These are phyloP conservation scores for Thecamonas trahens DNA, from an alignment of 78 protist genomes.

Conservation along the genomic window DNA sequence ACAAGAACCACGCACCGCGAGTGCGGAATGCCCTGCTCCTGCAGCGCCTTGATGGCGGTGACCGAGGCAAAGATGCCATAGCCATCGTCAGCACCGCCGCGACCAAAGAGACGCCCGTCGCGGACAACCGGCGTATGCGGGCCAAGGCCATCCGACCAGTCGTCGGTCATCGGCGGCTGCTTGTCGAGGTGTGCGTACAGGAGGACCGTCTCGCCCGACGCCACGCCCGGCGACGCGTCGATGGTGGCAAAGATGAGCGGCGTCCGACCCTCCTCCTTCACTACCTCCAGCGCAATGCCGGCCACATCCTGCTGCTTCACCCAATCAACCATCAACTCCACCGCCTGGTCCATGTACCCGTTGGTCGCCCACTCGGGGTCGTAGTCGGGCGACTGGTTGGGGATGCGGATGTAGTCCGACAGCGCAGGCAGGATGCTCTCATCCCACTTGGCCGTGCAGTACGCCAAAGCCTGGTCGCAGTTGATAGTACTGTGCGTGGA, in stretches of 20 bases:
- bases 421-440: constrained; percentile 39
- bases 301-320: constrained; percentile 45
- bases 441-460: constrained; percentile 34
- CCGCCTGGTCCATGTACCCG: constrained; percentile 65
- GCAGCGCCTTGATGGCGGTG: constrained; percentile 45
- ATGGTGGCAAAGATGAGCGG: constrained; percentile 74
- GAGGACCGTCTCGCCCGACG: constrained; percentile 39
- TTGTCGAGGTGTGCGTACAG: constrained; percentile 88
- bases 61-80: constrained; percentile 75
- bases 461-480: constrained; percentile 23
- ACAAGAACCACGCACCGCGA: constrained; percentile 61
- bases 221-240: constrained; percentile 62
- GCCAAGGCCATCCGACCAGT: constrained; percentile 64
- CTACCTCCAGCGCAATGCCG: constrained; percentile 40
- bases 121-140: constrained; percentile 64
- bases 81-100: constrained; percentile 88
- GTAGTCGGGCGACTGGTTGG: constrained; percentile 70
- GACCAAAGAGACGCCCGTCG: constrained; percentile 62
- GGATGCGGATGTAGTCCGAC: constrained; percentile 52
- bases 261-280: constrained; percentile 43
- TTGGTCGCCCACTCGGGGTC: constrained; percentile 71
- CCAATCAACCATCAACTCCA: constrained; percentile 53
- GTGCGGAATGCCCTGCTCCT: constrained; percentile 52
- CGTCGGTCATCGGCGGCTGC: constrained; percentile 75
- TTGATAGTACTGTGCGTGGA: too few species aligned